phyloP scores from a whole-genome alignment of 495 filamentous ascomycete species.

The Collariella sp. region DNA sequence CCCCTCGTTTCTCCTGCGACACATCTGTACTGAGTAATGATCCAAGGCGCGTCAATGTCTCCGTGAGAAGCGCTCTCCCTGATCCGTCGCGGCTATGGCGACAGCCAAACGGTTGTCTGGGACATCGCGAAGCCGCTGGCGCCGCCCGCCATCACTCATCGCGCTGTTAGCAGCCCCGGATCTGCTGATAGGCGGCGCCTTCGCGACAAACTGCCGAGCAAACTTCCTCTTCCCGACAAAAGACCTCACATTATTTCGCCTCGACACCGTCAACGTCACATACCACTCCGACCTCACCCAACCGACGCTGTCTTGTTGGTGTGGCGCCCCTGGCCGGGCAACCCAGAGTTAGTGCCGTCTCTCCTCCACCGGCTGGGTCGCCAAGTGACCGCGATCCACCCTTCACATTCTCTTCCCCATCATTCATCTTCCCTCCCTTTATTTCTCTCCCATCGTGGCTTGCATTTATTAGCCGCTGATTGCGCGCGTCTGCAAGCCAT shows the following conservation, averaged over 20 bases:
- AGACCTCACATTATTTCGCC: constrained; percentile 8
- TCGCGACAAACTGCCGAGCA: constrained; percentile 16
- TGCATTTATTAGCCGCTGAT: background rate
- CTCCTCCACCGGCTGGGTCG: constrained; percentile 1
- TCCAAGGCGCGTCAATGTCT: constrained; percentile 12
- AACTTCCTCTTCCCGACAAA: constrained; percentile 14
- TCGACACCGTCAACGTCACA: constrained; percentile 24
- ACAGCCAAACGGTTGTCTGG: constrained; percentile 14
- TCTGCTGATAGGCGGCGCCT: constrained; percentile 12
- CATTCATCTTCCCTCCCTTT: background rate
- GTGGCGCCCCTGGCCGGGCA: constrained; percentile 14
- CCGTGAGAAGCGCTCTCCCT: constrained; percentile 10
- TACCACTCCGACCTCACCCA: constrained; percentile 19
- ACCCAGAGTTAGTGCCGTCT: constrained; percentile 15
- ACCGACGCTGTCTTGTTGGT: constrained; percentile 21
- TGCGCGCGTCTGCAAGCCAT: constrained; percentile 1
- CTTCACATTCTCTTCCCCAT: background rate
- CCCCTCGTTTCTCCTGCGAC: too few relatives aligned
- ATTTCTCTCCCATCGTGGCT: background rate
- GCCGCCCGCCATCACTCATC: constrained; percentile 4
- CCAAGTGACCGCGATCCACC: background rate
- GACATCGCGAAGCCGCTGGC: constrained; percentile 11
- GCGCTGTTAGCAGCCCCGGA: constrained; percentile 11
- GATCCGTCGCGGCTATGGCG: constrained; percentile 23
- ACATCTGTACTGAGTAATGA: background rate